A percentile compares a stretch with the other conserved stretches of the same genome.
Evolutionary conservation across 2,329 filamentous ascomycete genomes (phyloP).

Genomic region (Lachnellula willkommii): DNA sequence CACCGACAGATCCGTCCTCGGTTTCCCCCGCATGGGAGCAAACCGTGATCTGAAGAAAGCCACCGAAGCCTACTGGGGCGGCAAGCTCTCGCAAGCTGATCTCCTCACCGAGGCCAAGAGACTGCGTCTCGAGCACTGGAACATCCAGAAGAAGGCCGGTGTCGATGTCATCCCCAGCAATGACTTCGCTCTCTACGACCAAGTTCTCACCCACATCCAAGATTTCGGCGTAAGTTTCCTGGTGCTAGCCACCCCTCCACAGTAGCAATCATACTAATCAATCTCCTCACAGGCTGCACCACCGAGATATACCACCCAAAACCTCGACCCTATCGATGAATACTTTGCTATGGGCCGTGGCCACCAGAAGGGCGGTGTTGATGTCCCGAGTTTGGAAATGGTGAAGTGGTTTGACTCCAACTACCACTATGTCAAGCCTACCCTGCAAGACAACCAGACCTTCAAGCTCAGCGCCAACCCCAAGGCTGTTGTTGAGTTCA

Average conservation of each 20-base stretch:
- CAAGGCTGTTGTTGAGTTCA: conserved; percentile 92
- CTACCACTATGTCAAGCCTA: conserved; percentile 99
- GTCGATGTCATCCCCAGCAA: conserved; percentile 98
- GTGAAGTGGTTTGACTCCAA: conserved; percentile 99
- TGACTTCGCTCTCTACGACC: conserved; percentile 98
- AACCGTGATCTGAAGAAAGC: conserved; percentile 99
- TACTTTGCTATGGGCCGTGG: conserved; percentile 99
- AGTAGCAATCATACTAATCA: conserved; percentile 10
- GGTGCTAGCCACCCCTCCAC: neutral
- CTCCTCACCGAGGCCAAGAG: conserved; percentile 94
- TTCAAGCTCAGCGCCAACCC: conserved; percentile 85
- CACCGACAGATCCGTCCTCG: conserved; percentile 62
- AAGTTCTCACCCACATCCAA: conserved; percentile 96
- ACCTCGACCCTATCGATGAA: conserved; percentile 83
- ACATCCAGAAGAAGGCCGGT: conserved; percentile 98
- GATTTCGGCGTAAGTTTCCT: conserved; percentile 74
- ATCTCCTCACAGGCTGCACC: conserved; percentile 63
- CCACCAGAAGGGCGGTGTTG: conserved; percentile 89
- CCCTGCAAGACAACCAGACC: conserved; percentile 90
- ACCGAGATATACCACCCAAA: conserved; percentile 87
- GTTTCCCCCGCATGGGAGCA: conserved; percentile 98
- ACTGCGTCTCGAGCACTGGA: conserved; percentile 95
- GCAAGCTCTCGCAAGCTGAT: conserved; percentile 87
- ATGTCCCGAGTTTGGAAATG: conserved; percentile 96
- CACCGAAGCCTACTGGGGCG: conserved; percentile 95